Evolutionary conservation across 192 early-diverging fungal species (phyloP), one percentile per base, ranked within the genome.

Genomic region (Chytriomyces sp.): DNA sequence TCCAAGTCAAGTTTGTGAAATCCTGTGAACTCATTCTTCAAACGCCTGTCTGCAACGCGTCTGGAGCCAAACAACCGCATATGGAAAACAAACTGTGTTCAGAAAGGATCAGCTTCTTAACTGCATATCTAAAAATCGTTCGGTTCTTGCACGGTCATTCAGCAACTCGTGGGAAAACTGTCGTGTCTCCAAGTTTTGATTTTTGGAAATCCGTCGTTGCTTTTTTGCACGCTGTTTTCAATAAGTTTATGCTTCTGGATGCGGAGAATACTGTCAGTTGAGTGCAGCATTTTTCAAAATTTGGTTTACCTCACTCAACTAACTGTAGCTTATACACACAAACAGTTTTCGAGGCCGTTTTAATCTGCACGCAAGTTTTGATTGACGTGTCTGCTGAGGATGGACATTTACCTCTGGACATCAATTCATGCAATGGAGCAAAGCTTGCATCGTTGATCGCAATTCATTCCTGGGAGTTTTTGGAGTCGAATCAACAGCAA

Each of bases 361-460:
- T 72, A 24, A 8, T 61, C 7, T 16, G 20, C 7, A 10, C 62
- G 18, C 71, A 72, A 45, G 16, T 72, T 43, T 48, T 75, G 26
- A 50, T 75, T 75, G 73, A 65, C 49, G 48, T 35, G 9, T 47
- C 63, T 9, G 64, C 73, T 18, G 63, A 65, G 28, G 63, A 75
- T 23, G 47, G 11, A 16, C 8, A 13, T 10, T 6, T 65, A n/a
- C 28, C 20, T 66, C 11, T 16, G 13, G 61, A n/a, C 11, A 24
- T 66, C 9, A 65, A 50, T 47, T 5, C 26, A 23, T 6, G 7
- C 23, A 49, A 46, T 35, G 73, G 59, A 8, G 13, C 35, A 3
- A 10, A n/a, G 8, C n/a, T 63, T 35, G 45, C 50, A 20, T 26
- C 13, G 24, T 8, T 8, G 16, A 63, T 63, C 2, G 61, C 45